phyloP scores from a whole-genome alignment of 805 yeast species.

The Pichia sporocuriosa region DNA sequence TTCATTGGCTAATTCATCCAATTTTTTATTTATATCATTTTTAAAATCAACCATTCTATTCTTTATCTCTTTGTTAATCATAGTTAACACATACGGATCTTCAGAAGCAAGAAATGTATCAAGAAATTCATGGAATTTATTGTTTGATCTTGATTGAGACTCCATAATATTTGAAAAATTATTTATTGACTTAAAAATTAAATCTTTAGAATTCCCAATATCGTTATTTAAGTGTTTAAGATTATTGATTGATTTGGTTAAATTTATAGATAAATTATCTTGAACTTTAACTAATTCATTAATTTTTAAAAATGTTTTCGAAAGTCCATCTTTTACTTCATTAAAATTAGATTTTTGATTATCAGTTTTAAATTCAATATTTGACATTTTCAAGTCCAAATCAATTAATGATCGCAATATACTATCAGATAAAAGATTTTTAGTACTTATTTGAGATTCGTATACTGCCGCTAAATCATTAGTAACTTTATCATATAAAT shows the following conservation, averaged over 20 bases:
- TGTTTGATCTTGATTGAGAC: background rate
- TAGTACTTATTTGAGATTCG: constrained; percentile 3
- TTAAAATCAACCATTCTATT: constrained; percentile 2
- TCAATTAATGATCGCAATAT: constrained; percentile 1
- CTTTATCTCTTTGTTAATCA: background rate
- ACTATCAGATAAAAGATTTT: background rate
- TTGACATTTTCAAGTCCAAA: background rate
- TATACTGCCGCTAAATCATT: background rate
- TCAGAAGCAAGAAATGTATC: background rate
- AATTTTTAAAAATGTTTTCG: background rate
- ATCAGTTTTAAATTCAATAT: background rate
- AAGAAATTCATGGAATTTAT: background rate
- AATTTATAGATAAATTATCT: background rate
- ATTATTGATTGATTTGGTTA: background rate
- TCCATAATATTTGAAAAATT: background rate
- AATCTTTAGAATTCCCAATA: background rate
- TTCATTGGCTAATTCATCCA: background rate
- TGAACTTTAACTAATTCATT: background rate
- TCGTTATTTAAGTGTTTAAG: background rate
- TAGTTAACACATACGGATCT: background rate
- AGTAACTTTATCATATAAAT: constrained; percentile 3
- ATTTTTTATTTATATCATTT: background rate
- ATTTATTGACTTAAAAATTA: background rate
- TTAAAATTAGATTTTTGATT: too few species aligned
- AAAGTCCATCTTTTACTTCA: background rate